These are phyloP conservation scores for Phialophora chinensis DNA, from an alignment of 2,329 filamentous ascomycete genomes.

Conservation along the genomic window DNA sequence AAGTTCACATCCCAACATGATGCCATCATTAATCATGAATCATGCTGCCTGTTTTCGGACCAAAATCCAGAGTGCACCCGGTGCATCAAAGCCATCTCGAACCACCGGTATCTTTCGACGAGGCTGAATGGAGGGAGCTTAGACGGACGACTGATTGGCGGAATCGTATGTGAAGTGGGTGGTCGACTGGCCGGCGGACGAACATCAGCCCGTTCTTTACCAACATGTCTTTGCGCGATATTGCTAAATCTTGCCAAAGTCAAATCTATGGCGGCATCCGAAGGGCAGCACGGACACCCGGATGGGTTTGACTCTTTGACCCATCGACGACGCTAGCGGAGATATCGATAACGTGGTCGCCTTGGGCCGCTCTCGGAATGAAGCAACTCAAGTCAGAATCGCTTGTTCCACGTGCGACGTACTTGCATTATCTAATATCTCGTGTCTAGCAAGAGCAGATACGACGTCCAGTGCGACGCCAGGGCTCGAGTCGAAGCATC, in stretches of 20 bases:
- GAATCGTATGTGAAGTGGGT: neutral
- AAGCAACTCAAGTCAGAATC: neutral
- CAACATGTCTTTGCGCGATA: neutral
- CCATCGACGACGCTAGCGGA: neutral
- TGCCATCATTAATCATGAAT: neutral
- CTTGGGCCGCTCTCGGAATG: neutral
- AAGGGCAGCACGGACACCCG: neutral
- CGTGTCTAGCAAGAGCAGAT: neutral
- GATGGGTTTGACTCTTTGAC: neutral
- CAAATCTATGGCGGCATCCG: neutral
- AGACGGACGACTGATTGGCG: neutral
- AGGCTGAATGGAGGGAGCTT: constrained; percentile 12
- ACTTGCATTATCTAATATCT: neutral
- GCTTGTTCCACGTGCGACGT: neutral
- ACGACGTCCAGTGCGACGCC: too few species aligned
- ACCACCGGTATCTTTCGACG: neutral
- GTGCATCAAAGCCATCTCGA: neutral
- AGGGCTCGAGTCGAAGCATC: neutral
- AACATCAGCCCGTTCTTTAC: constrained; percentile 6
- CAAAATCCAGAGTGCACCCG: neutral
- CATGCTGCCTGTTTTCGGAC: constrained; percentile 7
- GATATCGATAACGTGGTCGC: neutral
- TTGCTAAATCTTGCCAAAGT: neutral
- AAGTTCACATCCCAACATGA: neutral
- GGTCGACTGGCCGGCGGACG: constrained; percentile 9